These are phyloP conservation scores for Ganoderma sinense DNA, from an alignment of 1,284 basidiomycete species.

Conservation along the genomic window DNA sequence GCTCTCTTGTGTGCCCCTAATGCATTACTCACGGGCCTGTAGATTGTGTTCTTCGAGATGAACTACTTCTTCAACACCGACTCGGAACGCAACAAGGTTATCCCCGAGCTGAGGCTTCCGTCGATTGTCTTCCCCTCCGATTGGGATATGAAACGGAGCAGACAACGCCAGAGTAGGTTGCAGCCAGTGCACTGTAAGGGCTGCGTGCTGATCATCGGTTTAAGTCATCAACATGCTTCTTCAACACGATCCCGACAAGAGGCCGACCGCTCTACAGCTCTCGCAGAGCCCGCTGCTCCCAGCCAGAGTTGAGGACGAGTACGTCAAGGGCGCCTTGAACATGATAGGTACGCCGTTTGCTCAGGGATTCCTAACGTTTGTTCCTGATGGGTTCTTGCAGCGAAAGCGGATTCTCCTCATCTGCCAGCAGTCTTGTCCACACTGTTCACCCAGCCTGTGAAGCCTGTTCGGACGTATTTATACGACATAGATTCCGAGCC, in stretches of 20 bases:
- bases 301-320: constrained; percentile 82
- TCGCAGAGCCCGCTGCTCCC: constrained; percentile 84
- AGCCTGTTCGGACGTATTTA: constrained; percentile 75
- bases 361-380: constrained; percentile 5
- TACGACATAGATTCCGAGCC: constrained; percentile 81
- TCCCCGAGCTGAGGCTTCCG: constrained; percentile 80
- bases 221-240: constrained; percentile 84
- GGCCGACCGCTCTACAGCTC: constrained; percentile 88
- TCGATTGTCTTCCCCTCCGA: constrained; percentile 77
- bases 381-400: constrained; percentile 43
- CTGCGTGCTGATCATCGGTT: not conserved
- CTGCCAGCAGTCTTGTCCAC: constrained; percentile 75
- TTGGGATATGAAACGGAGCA: constrained; percentile 74
- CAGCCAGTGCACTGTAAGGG: not conserved
- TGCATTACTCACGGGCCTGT: not conserved
- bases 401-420: constrained; percentile 77
- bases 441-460: constrained; percentile 74
- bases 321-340: constrained; percentile 81
- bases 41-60: constrained; percentile 99
- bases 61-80: constrained; percentile 89
- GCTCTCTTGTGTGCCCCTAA: not conserved
- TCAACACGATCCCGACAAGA: constrained; percentile 83
- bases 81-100: constrained; percentile 85
- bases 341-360: constrained; percentile 69
- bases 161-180: constrained; percentile 72